phyloP scores from a whole-genome alignment of 164 flowering plant genomes.

The Chloranthus sessilifolius region DNA sequence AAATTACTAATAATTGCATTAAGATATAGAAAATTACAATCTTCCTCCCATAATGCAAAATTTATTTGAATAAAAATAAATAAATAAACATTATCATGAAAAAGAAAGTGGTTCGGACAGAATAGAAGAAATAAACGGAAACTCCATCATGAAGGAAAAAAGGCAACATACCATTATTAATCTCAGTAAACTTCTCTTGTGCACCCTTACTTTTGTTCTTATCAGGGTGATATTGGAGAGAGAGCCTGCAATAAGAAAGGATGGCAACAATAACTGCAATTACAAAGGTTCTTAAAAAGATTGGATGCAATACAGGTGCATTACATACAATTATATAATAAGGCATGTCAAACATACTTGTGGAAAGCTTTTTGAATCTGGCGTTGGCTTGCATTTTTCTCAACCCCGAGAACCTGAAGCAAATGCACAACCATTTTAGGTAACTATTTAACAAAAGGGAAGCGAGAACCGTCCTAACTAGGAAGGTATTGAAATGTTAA shows the following conservation, averaged over 20 bases:
- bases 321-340: too few species aligned
- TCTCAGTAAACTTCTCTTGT: slow-evolving; percentile 82
- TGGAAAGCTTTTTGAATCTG: slow-evolving; percentile 96
- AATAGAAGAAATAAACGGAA: background rate
- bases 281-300: too few species aligned
- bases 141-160: background rate
- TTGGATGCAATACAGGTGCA: too few species aligned
- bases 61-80: too few species aligned
- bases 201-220: slow-evolving; percentile 90
- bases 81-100: too few species aligned
- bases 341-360: slow-evolving; percentile 60
- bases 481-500: background rate
- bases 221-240: slow-evolving; percentile 93
- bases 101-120: background rate
- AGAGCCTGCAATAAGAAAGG: slow-evolving; percentile 52
- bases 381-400: slow-evolving; percentile 66
- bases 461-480: background rate
- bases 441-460: background rate
- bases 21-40: slow-evolving; percentile 7
- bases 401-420: slow-evolving; percentile 84
- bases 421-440: background rate
- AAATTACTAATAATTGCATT: too few species aligned
- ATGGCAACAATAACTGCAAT: too few species aligned
- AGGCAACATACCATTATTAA: slow-evolving; percentile 63
- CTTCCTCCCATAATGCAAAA: too few species aligned